Evolutionary conservation across 148 eudicot species (phyloP), one percentile per base, ranked within the genome.

Genomic region (Rhododendron mucronatum): DNA sequence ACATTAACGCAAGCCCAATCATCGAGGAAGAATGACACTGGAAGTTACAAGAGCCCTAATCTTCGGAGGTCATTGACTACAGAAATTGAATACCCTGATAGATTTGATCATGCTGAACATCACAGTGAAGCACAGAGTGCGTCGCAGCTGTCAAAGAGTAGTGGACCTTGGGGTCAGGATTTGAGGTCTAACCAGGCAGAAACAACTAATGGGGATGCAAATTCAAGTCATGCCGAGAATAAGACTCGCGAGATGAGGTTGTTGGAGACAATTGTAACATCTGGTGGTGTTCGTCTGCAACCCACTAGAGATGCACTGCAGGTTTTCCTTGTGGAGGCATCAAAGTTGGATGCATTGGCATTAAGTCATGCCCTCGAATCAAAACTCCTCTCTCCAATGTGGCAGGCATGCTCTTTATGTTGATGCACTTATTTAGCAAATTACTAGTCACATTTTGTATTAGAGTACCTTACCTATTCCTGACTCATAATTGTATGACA

Each of bases 281-380:
- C 98, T 89, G 97, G 99, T 73, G 99, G 99, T 69, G 98, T 96
- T 73, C 93, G 99, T 80, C 86, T 96, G 84, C 99, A 96, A 84
- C 99, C 99, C 45, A 93, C 99, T 61, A 95, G 99, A 78, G 99
- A 96, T 93, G 97, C 93, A 41, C 90, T 96, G 74, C 97, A 96
- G 83, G 91, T 89, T 87, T 96, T 96, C 91, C 90, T 96, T 59
- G 87, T 82, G 71, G 97, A 96, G 91, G 99, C 97, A 16, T 86
- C 90, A 87, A 96, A 94, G 89, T 87, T 96, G 91, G 95, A 96
- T 95, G 92, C 98, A 44, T 82, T 95, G 93, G 92, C 94, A 83
- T 89, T 96, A 85, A 83, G 93, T 90, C 92, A 88, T 81, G 99
- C 97, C 8, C 93, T 96, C 53, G 98, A 94, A 80, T 88, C 94